These are phyloP conservation scores for Podospora anserina DNA, from an alignment of 495 filamentous ascomycete genomes.

Conservation along the genomic window DNA sequence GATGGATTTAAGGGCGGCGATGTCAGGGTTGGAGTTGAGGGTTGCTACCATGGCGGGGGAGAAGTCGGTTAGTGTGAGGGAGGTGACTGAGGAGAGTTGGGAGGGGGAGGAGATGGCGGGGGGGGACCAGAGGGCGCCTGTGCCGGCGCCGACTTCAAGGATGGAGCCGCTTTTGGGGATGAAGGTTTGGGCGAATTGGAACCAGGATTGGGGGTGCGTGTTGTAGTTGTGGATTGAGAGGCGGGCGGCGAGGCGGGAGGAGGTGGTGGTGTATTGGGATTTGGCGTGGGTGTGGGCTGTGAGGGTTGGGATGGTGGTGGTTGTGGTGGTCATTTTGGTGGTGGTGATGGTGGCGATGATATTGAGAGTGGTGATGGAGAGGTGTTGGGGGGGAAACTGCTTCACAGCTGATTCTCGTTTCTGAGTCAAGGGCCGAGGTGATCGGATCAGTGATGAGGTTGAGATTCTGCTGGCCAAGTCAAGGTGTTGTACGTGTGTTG, in stretches of 20 bases:
- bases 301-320: neutral
- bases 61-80: slow-evolving; percentile 17
- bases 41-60: slow-evolving; percentile 13
- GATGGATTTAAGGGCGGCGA: neutral
- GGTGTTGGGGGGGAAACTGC: no score
- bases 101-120: neutral
- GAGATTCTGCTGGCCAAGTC: neutral
- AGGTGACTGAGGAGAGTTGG: neutral
- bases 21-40: neutral
- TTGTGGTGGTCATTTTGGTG: neutral
- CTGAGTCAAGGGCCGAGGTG: no score
- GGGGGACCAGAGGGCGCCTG: slow-evolving; percentile 13
- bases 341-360: neutral
- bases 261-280: slow-evolving; percentile 13
- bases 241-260: slow-evolving; percentile 13
- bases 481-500: neutral
- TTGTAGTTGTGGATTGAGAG: slow-evolving; percentile 16
- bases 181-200: slow-evolving; percentile 10
- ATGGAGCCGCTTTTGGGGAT: slow-evolving; percentile 10
- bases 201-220: slow-evolving; percentile 12
- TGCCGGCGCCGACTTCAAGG: slow-evolving; percentile 18
- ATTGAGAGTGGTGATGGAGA: no score
- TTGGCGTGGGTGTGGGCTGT: slow-evolving; percentile 9
- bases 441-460: neutral
- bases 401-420: no score